Percentiles rank a stretch among this genome's conserved stretches.
Evolutionary conservation across 2,329 filamentous ascomycete genomes (phyloP).

Genomic region (Salinomyces thailandicus): DNA sequence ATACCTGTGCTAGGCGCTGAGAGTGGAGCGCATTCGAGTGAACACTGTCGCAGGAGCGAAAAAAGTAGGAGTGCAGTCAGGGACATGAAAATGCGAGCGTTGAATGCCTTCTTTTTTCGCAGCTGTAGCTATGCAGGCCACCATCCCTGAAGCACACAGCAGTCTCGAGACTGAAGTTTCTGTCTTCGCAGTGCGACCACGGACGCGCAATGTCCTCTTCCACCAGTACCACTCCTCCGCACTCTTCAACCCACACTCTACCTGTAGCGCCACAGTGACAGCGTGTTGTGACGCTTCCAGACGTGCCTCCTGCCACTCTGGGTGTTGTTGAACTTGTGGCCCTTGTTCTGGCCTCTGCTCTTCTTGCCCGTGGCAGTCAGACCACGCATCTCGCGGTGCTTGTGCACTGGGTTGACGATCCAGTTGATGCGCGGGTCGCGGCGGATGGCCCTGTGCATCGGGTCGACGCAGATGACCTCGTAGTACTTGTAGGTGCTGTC

Average conservation of each 20-base stretch:
- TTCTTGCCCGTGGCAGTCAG: conserved; percentile 99
- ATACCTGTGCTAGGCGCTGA: too few relatives aligned
- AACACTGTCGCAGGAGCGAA: too few relatives aligned
- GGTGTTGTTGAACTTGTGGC: conserved; percentile 99
- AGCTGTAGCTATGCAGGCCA: too few relatives aligned
- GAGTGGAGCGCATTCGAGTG: too few relatives aligned
- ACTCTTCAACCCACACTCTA: conserved; percentile 38
- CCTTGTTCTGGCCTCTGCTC: conserved; percentile 98
- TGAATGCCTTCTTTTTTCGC: too few relatives aligned
- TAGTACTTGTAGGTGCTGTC: conserved; percentile 99
- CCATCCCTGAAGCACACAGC: too few relatives aligned
- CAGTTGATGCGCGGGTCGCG: conserved; percentile 99
- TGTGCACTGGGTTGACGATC: conserved; percentile 99
- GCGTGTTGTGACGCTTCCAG: conserved; percentile 99
- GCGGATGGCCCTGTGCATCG: conserved; percentile 99
- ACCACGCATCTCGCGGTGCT: conserved; percentile 97
- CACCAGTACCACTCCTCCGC: neutral
- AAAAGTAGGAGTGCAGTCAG: too few relatives aligned
- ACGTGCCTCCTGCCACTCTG: conserved; percentile 95
- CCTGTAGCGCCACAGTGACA: conserved; percentile 97
- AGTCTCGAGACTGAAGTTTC: too few relatives aligned
- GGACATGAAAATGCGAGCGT: too few relatives aligned
- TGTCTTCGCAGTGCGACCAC: too few relatives aligned
- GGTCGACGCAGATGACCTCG: conserved; percentile 99
- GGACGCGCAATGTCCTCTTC: too few relatives aligned